Base-by-base conservation (phyloP, 805 yeast genomes). In the Candida ovalis region DNA sequence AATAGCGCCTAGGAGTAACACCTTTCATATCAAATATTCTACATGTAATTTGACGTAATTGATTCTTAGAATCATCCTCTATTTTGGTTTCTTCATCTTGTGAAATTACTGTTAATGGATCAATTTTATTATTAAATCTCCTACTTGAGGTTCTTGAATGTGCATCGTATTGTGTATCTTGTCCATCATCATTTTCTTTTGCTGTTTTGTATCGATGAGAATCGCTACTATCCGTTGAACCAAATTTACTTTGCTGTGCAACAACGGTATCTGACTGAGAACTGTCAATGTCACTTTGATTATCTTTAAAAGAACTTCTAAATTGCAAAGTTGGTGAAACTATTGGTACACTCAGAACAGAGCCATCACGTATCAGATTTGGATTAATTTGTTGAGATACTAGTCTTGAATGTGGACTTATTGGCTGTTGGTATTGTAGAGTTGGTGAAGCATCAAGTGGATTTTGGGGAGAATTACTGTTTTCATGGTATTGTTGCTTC, bases 1-100 rank as follows among this genome's bases (percentile, higher is more conserved):
- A 82, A 58, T 86, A 85, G 30, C 90, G 69, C 58, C 91, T 73
- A 5, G 88, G 80, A 42, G 82, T 86, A 0, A 84, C 79, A 1
- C 88, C 90, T 55, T 80, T 84, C 12, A 80, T 77, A 57, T 86
- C 92, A 63, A 86, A 86, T 5, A 86, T 67, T 52, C 83, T 82
- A 1, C 90, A 84, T 0, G 90, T 83, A 1, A 89, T 84, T 2
- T 90, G 67, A 13, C 70, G 60, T 41, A 67, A 47, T 36, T 62
- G 62, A 45, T 62, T 62, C 23, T 49, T 39, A 2, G 51, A 18
- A 22, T 24, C 45, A n/a, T 28, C 41, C 23, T 24, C 22, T 17
- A 21, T 30, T 17, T 48, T 47, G 18, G 23, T 27, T 22, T 40
- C 43, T 37, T 46, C 37, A 22, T 30, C 49, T 30, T 30, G 15